Evolutionary conservation across 192 early-diverging fungal genomes (phyloP).

Genomic region (Phlyctochytrium bullatum): DNA sequence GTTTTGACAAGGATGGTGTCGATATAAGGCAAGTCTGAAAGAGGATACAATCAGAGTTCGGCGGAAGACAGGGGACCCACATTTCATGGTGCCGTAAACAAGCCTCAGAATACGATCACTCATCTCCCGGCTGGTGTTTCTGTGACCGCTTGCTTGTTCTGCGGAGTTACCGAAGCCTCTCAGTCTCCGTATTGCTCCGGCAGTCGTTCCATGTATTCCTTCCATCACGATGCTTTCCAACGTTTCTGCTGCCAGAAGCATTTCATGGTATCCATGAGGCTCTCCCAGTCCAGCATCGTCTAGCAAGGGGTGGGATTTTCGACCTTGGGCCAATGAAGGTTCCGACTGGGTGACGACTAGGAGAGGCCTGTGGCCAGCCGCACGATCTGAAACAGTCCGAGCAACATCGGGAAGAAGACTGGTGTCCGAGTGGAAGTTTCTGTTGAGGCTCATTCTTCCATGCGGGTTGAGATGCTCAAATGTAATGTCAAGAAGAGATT

Average conservation of each 20-base stretch:
- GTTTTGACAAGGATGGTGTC: constrained; percentile 56
- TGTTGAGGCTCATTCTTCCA: background rate
- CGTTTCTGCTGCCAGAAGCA: constrained; percentile 46
- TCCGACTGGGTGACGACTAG: constrained; percentile 16
- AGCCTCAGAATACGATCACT: constrained; percentile 49
- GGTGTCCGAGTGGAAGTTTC: background rate
- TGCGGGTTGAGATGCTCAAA: too few relatives aligned
- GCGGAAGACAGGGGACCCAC: constrained; percentile 13
- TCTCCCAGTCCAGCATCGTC: constrained; percentile 22
- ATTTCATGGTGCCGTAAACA: constrained; percentile 60
- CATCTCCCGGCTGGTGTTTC: constrained; percentile 26
- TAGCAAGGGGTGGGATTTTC: constrained; percentile 29
- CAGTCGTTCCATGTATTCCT: constrained; percentile 27
- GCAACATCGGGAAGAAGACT: background rate
- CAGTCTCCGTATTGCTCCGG: constrained; percentile 29
- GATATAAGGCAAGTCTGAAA: constrained; percentile 48
- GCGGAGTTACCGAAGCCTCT: constrained; percentile 10
- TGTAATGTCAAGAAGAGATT: too few relatives aligned
- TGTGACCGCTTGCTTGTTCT: background rate
- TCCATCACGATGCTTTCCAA: constrained; percentile 52
- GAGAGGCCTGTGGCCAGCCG: background rate
- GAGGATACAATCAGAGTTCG: background rate
- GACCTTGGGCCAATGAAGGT: constrained; percentile 4
- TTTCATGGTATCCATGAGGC: constrained; percentile 31
- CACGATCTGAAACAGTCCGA: background rate